phyloP scores from a whole-genome alignment of 1,284 basidiomycete species.

The Austroboletus novae-zelandiae region DNA sequence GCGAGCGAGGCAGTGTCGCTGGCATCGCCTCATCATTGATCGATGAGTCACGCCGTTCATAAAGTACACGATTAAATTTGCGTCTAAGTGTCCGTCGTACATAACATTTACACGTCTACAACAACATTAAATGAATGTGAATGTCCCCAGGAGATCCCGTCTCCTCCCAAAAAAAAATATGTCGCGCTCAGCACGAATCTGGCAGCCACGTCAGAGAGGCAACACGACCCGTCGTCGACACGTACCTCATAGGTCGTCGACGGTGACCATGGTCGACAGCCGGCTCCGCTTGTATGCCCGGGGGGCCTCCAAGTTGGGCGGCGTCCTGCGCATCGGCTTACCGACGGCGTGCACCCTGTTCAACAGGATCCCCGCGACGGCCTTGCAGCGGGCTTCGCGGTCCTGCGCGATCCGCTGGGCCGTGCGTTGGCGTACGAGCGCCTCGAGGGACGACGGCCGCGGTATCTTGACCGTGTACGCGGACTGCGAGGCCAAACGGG shows the following conservation, averaged over 20 bases:
- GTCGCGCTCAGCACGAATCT: constrained; percentile 17
- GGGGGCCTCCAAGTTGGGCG: constrained; percentile 19
- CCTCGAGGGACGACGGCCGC: constrained; percentile 23
- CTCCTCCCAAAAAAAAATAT: too few relatives aligned
- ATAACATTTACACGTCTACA: too few relatives aligned
- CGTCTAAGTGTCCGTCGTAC: too few relatives aligned
- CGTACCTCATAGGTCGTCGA: constrained; percentile 27
- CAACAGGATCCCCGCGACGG: constrained; percentile 48
- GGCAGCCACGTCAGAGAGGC: background rate
- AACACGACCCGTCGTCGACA: background rate
- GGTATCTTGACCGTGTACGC: constrained; percentile 25
- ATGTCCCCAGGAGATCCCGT: too few relatives aligned
- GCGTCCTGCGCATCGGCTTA: constrained; percentile 39
- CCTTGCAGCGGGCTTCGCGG: constrained; percentile 40
- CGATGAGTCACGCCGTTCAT: too few relatives aligned
- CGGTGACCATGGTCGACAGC: constrained; percentile 38
- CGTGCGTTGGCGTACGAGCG: constrained; percentile 30
- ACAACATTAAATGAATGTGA: too few relatives aligned
- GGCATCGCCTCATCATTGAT: too few relatives aligned
- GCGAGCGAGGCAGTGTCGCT: too few relatives aligned
- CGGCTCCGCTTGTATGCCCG: constrained; percentile 45
- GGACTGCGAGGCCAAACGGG: constrained; percentile 29
- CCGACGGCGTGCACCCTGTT: constrained; percentile 47
- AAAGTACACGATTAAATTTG: too few relatives aligned
- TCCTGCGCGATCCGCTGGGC: constrained; percentile 34